A percentile compares a stretch with the other conserved stretches of the same genome.
Conservation (phyloP, 2,329 filamentous ascomycete species). For the Diaporthe capsici region DNA sequence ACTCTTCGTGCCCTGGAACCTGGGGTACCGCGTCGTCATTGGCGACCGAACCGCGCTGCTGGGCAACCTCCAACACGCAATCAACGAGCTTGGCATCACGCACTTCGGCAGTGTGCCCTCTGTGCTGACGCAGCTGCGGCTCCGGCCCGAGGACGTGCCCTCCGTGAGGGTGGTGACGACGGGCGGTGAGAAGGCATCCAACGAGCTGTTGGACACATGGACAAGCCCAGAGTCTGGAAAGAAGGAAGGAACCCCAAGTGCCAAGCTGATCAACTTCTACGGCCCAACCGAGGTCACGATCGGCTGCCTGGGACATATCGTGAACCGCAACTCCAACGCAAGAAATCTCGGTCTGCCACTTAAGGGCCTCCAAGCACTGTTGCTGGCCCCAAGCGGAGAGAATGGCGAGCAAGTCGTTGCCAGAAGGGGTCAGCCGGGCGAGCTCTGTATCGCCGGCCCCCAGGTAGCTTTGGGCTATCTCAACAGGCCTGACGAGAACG, state of each 20-base stretch:
- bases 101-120: conserved; percentile 33
- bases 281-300: conserved; percentile 39
- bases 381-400: conserved; percentile 11
- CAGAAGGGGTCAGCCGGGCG: conserved; percentile 33
- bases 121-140: conserved; percentile 31
- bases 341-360: conserved; percentile 38
- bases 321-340: conserved; percentile 56
- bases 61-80: conserved; percentile 24
- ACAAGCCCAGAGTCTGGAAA: neutral
- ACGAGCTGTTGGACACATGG: conserved; percentile 31
- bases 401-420: conserved; percentile 6
- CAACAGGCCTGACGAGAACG: conserved; percentile 37
- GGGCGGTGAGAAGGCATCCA: conserved; percentile 52
- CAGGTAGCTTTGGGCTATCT: conserved; percentile 44
- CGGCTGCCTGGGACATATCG: conserved; percentile 41
- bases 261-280: conserved; percentile 37
- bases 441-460: conserved; percentile 37
- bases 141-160: conserved; percentile 30
- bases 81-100: conserved; percentile 31
- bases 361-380: conserved; percentile 14
- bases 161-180: conserved; percentile 49
- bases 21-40: conserved; percentile 42
- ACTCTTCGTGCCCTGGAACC: conserved; percentile 46
- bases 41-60: conserved; percentile 37
- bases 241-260: neutral